Percentiles rank a stretch among this genome's conserved stretches.
These are phyloP conservation scores for Datisca glomerata DNA, from an alignment of 306 rosid species.

Conservation along the genomic window DNA sequence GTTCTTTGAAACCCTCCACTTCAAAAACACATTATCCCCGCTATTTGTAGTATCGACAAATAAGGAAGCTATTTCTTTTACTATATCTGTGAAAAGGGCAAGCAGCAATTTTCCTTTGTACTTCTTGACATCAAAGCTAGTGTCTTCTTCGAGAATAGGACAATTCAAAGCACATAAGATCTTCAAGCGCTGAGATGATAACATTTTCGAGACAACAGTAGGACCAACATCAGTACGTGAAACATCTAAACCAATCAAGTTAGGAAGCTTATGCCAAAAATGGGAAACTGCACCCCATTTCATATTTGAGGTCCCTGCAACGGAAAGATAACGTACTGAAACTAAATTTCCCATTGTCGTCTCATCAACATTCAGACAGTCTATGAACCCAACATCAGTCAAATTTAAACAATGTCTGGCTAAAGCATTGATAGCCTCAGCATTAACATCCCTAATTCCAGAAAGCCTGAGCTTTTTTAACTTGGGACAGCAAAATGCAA, in stretches of 20 bases:
- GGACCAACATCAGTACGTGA: constrained; percentile 92
- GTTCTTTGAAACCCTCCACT: constrained; percentile 61
- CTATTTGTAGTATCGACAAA: constrained; percentile 51
- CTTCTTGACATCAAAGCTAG: constrained; percentile 47
- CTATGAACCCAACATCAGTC: constrained; percentile 86
- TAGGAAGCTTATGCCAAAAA: constrained; percentile 82
- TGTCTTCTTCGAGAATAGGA: constrained; percentile 67
- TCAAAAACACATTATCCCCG: constrained; percentile 70
- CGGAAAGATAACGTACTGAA: constrained; percentile 77
- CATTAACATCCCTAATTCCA: constrained; percentile 75
- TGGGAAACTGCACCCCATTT: constrained; percentile 84
- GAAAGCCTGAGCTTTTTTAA: constrained; percentile 76
- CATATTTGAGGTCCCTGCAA: constrained; percentile 82
- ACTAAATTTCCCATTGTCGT: constrained; percentile 62
- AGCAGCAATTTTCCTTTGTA: constrained; percentile 66
- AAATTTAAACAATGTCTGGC: constrained; percentile 62
- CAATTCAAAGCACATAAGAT: constrained; percentile 89
- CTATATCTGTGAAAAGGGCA: constrained; percentile 69
- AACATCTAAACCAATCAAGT: constrained; percentile 78
- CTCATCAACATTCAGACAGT: constrained; percentile 83
- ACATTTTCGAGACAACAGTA: constrained; percentile 54
- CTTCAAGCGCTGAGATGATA: constrained; percentile 68
- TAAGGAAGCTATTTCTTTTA: constrained; percentile 68
- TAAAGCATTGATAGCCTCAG: constrained; percentile 72
- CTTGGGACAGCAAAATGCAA: constrained; percentile 74